Conservation (phyloP, 192 early-diverging fungal species). For the Gigaspora rosea region DNA sequence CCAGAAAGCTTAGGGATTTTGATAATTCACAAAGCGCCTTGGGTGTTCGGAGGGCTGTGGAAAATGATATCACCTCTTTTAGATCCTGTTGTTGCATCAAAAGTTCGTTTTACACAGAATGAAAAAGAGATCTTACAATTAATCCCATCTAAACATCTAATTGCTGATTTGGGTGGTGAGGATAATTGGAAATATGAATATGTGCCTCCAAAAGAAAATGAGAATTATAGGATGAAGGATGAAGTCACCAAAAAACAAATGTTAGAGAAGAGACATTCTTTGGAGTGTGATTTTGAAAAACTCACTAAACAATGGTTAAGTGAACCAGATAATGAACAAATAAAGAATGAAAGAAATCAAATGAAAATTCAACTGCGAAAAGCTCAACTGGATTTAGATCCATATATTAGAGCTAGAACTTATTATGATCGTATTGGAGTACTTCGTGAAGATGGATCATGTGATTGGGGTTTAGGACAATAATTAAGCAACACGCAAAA, state of each 20-base stretch:
- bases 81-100: conserved; percentile 87
- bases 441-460: conserved; percentile 37
- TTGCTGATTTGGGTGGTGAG: conserved; percentile 60
- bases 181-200: conserved; percentile 60
- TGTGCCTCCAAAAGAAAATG: conserved; percentile 27
- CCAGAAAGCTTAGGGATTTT: conserved; percentile 84
- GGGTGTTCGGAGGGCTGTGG: conserved; percentile 88
- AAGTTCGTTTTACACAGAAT: conserved; percentile 74
- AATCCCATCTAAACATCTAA: conserved; percentile 63
- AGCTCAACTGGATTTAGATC: conserved; percentile 51
- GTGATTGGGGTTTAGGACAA: conserved; percentile 9
- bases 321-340: conserved; percentile 32
- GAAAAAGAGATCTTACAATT: conserved; percentile 63
- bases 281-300: conserved; percentile 48
- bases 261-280: conserved; percentile 34
- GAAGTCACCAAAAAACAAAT: conserved; percentile 39
- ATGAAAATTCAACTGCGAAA: conserved; percentile 46
- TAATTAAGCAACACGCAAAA: neutral
- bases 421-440: conserved; percentile 45
- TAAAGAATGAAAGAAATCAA: conserved; percentile 38
- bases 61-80: conserved; percentile 77
- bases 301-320: conserved; percentile 55
- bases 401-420: conserved; percentile 45
- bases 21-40: conserved; percentile 85
- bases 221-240: conserved; percentile 52